Evolutionary conservation across 2,329 filamentous ascomycete genomes (phyloP).

Genomic region (Stagonosporopsis rhizophila): DNA sequence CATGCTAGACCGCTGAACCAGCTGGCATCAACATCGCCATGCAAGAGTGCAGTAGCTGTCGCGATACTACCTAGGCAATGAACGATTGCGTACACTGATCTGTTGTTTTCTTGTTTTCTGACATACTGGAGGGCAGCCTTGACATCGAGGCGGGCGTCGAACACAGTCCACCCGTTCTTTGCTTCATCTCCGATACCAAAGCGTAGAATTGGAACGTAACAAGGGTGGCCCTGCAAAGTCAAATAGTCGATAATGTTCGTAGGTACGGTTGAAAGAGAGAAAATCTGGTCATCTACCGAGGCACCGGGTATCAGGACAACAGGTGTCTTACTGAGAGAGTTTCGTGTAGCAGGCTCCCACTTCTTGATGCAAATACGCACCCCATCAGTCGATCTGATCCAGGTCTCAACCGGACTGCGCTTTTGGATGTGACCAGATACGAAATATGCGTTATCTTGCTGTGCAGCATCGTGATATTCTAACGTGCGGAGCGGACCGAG

Average conservation of each 20-base stretch:
- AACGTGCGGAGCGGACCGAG: neutral
- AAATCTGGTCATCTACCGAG: slow-evolving; percentile 69
- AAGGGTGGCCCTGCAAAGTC: slow-evolving; percentile 65
- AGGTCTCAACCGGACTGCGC: neutral
- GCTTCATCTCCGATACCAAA: slow-evolving; percentile 62
- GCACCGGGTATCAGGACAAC: slow-evolving; percentile 69
- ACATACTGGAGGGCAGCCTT: slow-evolving; percentile 63
- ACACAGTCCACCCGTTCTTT: slow-evolving; percentile 64
- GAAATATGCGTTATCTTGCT: neutral
- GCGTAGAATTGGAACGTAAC: slow-evolving; percentile 65
- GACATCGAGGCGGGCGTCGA: slow-evolving; percentile 66
- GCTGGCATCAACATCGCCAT: slow-evolving; percentile 63
- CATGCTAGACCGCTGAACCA: slow-evolving; percentile 67
- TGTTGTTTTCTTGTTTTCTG: slow-evolving; percentile 43
- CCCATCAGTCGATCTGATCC: neutral
- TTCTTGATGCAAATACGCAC: neutral
- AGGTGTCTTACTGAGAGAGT: slow-evolving; percentile 20
- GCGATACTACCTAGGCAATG: slow-evolving; percentile 72
- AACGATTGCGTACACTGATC: slow-evolving; percentile 63
- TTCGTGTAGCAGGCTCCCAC: neutral
- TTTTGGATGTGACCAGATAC: neutral
- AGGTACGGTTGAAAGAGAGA: slow-evolving; percentile 67
- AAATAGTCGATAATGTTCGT: slow-evolving; percentile 70
- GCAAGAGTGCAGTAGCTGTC: slow-evolving; percentile 64
- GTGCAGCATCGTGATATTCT: neutral